These are phyloP conservation scores for Nemania sp. DNA, from an alignment of 2,329 filamentous ascomycete species.

Conservation along the genomic window DNA sequence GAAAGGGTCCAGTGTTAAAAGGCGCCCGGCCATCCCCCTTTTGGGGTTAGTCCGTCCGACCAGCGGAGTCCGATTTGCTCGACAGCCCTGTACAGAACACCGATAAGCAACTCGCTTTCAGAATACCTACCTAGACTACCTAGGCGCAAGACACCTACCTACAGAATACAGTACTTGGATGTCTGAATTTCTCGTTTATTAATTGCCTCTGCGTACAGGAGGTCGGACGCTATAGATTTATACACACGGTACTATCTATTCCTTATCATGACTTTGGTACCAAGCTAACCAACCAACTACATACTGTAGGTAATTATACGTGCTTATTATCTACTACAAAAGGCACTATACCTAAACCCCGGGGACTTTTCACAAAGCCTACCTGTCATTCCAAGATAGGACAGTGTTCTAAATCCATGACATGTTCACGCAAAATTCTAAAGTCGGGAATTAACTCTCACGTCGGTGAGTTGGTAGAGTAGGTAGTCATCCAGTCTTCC, in stretches of 20 bases:
- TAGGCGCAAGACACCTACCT: background rate
- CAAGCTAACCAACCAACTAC: no score
- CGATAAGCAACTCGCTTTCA: slow-evolving; percentile 9
- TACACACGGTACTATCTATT: no score
- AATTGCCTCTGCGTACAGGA: no score
- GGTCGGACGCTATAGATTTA: no score
- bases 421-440: background rate
- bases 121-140: no score
- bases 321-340: no score
- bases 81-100: slow-evolving; percentile 16
- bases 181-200: no score
- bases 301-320: no score
- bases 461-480: background rate
- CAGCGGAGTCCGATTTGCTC: slow-evolving; percentile 31
- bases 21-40: slow-evolving; percentile 15
- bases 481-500: background rate
- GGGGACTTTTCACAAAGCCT: background rate
- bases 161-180: background rate
- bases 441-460: background rate
- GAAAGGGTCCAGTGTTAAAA: background rate
- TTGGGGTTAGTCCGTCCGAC: slow-evolving; percentile 36
- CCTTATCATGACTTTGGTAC: no score
- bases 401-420: background rate
- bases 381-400: background rate
- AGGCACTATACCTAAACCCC: no score